Evolutionary conservation across 2,329 filamentous ascomycete species (phyloP), one percentile per base, ranked within the genome.

Genomic region (Nemania abortiva): DNA sequence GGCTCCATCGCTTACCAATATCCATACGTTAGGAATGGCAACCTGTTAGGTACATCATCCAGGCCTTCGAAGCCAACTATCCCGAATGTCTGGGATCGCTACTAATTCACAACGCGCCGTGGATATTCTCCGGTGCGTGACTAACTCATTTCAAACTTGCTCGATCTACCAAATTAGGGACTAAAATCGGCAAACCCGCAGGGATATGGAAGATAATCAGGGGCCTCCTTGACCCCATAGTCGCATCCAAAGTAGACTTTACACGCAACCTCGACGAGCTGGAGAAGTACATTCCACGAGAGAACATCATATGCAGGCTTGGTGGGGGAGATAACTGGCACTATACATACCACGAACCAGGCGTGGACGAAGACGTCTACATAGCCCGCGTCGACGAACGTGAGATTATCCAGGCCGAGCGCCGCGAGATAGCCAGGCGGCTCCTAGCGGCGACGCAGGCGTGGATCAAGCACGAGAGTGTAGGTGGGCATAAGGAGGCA

Each of bases 31-130:
- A 91, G 89, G 95, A 98, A 80, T 98, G 98, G 81, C 88, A 92
- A 0, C 95, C 95, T 1, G 93, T 98, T 60, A 98, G 97, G 78
- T 98, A 98, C 83, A 97, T 98, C 91, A 97, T 98, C 81, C 97
- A 97, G 81, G 97, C 94, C 81, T 98, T 98, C 77, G 95, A 98
- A 83, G 95, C 95, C 69, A 98, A 98, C 78, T 98, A 98, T 75
- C 95, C 95, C 0, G 95, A 98, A 80, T 95, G 89, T 47, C 86
- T 98, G 0, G 95, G 95, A 24, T 87, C 90, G 1, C 92, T 98
- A 6, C 86, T 98, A 50, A 92, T 98, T 47, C 95, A 98, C 84
- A 97, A 97, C 79, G 91, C 95, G 0, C 95, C 95, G 2, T 98
- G 95, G 94, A 83, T 98, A 57, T 98, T 98, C 83, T 93, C 96